These are phyloP conservation scores for Salisapilia sapeloensis DNA, from an alignment of 352 stramenopile genomes.

Conservation along the genomic window DNA sequence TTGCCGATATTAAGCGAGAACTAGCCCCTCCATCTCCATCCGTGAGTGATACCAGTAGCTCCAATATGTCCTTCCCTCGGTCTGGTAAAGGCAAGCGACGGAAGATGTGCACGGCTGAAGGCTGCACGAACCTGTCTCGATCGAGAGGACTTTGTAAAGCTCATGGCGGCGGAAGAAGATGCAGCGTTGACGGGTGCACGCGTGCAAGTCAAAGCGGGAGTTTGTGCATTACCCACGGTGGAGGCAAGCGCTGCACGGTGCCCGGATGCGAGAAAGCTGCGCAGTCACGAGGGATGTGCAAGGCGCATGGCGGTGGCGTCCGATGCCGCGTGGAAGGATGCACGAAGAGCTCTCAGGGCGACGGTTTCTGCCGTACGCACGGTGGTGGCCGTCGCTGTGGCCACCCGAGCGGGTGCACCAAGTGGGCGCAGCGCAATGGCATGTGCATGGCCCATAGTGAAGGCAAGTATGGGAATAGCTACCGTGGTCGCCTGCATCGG, in stretches of 20 bases:
- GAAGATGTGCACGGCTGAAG: constrained; percentile 68
- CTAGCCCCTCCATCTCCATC: too few relatives aligned
- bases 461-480: constrained; percentile 69
- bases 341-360: constrained; percentile 64
- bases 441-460: constrained; percentile 80
- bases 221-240: constrained; percentile 68
- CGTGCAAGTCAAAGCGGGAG: constrained; percentile 65
- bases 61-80: too few relatives aligned
- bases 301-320: constrained; percentile 62
- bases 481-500: constrained; percentile 38
- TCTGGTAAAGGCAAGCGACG: constrained; percentile 40
- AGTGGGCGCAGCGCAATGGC: constrained; percentile 70
- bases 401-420: constrained; percentile 49
- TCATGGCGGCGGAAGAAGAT: constrained; percentile 52
- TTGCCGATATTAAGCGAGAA: too few relatives aligned
- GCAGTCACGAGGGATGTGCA: constrained; percentile 71
- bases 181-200: constrained; percentile 63
- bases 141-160: constrained; percentile 66
- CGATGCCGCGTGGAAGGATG: constrained; percentile 74
- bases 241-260: constrained; percentile 69
- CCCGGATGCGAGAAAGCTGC: constrained; percentile 62
- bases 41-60: too few relatives aligned
- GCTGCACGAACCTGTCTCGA: constrained; percentile 57
- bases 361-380: constrained; percentile 70
- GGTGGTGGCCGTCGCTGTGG: constrained; percentile 53